These are phyloP conservation scores for Cercophora sp. DNA, from an alignment of 495 filamentous ascomycete genomes.

Conservation along the genomic window DNA sequence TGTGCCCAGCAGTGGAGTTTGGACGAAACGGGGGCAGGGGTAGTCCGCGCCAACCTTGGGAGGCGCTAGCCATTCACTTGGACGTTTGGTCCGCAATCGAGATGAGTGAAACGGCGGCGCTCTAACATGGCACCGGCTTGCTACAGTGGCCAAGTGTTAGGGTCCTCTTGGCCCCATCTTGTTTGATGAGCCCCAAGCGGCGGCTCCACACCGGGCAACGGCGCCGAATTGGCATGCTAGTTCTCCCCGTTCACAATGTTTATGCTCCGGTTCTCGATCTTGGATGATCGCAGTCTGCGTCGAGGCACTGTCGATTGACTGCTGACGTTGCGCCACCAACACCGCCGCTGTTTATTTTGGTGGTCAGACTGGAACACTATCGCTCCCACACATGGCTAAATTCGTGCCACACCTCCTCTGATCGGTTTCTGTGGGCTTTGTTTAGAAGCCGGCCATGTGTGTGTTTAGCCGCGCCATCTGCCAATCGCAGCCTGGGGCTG, in stretches of 20 bases:
- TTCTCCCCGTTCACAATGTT: too few species aligned
- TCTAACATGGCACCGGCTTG: neutral
- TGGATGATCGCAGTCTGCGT: neutral
- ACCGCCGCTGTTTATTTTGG: constrained; percentile 2
- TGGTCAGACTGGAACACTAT: neutral
- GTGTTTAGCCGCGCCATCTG: constrained; percentile 3
- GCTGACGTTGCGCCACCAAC: neutral
- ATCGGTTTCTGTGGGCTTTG: neutral
- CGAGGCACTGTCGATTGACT: neutral
- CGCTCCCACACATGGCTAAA: neutral
- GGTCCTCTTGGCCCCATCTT: neutral
- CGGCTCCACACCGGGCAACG: neutral
- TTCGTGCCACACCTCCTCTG: too few species aligned
- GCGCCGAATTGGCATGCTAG: too few species aligned
- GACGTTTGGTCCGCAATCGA: constrained; percentile 5
- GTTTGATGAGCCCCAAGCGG: neutral
- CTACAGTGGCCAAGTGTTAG: neutral
- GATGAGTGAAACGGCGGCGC: constrained; percentile 1
- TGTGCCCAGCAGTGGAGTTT: too few species aligned
- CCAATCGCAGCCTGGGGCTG: neutral
- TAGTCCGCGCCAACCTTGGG: too few species aligned
- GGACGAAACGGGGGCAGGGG: too few species aligned
- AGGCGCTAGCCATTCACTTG: too few species aligned
- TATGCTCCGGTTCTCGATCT: too few species aligned
- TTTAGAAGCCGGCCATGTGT: constrained; percentile 1